These are phyloP conservation scores for Selaginella tamariscina DNA, from an alignment of 75 land plant species.

Conservation along the genomic window DNA sequence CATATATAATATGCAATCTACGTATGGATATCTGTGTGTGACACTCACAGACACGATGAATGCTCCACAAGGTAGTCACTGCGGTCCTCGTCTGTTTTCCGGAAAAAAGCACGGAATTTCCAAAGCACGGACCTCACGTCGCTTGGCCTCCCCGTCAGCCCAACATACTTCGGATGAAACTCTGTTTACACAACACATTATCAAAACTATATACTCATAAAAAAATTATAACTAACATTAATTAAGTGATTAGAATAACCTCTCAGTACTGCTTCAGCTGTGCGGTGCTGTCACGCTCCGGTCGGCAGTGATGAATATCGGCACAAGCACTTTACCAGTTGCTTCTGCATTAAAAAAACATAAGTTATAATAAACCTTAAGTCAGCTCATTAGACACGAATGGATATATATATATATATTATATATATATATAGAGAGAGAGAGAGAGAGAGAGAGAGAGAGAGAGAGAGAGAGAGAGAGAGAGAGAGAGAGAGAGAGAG, in stretches of 20 bases:
- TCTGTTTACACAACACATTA: neutral
- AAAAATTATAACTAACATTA: neutral
- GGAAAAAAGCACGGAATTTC: constrained; percentile 1
- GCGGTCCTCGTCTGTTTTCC: neutral
- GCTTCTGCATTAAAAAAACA: neutral
- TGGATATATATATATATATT: too few species aligned
- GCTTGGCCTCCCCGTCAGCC: constrained; percentile 3
- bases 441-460: too few species aligned
- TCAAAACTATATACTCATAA: neutral
- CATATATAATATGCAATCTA: too few species aligned
- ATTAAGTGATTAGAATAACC: neutral
- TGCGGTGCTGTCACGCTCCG: neutral
- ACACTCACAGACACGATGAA: neutral
- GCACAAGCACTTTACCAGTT: neutral
- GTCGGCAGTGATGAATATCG: neutral
- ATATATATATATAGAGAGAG: too few species aligned
- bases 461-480: too few species aligned
- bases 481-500: too few species aligned
- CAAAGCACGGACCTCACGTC: constrained; percentile 5
- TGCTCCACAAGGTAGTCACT: constrained; percentile 6
- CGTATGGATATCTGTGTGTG: neutral
- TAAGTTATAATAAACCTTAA: too few species aligned
- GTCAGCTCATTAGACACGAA: too few species aligned
- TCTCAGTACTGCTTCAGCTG: neutral
- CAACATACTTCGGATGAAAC: constrained; percentile 2